phyloP scores from a whole-genome alignment of 805 yeast species.

The Metschnikowia dekortorum region DNA sequence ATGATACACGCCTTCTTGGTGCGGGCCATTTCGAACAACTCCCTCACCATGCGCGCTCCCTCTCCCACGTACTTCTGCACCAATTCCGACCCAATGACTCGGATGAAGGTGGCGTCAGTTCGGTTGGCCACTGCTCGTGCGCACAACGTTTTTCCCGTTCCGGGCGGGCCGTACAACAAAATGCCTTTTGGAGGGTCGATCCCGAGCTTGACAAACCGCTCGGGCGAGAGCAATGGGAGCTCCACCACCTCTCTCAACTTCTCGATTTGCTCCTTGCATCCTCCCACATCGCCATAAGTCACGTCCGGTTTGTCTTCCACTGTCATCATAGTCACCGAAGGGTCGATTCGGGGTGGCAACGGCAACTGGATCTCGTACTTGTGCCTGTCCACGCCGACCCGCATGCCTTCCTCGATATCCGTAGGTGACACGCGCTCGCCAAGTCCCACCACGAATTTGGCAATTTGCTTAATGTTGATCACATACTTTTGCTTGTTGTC shows the following conservation, averaged over 20 bases:
- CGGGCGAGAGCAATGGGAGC: constrained; percentile 66
- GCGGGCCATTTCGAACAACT: constrained; percentile 97
- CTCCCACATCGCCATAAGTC: constrained; percentile 97
- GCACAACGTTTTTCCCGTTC: constrained; percentile 97
- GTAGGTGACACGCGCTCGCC: constrained; percentile 98
- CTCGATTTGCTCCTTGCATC: constrained; percentile 97
- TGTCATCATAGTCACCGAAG: constrained; percentile 99
- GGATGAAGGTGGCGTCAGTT: constrained; percentile 97
- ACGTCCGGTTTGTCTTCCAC: constrained; percentile 99
- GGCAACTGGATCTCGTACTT: constrained; percentile 97
- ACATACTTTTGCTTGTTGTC: constrained; percentile 90
- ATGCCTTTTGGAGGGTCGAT: constrained; percentile 99
- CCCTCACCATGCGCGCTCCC: constrained; percentile 99
- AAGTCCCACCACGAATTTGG: constrained; percentile 92
- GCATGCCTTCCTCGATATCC: constrained; percentile 98
- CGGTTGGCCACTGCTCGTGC: constrained; percentile 99
- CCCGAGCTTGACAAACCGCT: constrained; percentile 92
- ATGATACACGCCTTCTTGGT: constrained; percentile 97
- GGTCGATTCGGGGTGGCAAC: constrained; percentile 95
- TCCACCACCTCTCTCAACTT: constrained; percentile 22
- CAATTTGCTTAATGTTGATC: constrained; percentile 95
- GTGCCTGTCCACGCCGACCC: constrained; percentile 97
- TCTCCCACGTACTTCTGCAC: constrained; percentile 99
- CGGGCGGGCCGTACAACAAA: constrained; percentile 95
- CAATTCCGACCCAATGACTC: constrained; percentile 97